phyloP scores from a whole-genome alignment of 768 basidiomycete genomes.

The Peribolospora kevripleyi region DNA sequence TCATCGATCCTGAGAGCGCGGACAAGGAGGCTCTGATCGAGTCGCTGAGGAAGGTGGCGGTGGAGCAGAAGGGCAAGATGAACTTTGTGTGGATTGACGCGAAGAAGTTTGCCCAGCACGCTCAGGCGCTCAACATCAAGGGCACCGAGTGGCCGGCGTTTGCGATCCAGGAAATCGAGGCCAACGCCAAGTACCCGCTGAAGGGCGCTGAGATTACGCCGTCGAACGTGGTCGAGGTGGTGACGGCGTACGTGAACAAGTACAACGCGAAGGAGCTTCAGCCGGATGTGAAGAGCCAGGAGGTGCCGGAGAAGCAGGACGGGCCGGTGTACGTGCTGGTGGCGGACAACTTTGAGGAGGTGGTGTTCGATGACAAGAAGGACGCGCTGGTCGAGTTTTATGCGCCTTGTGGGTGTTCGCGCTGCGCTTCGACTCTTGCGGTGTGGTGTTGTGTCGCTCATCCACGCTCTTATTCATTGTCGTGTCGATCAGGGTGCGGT shows the following conservation, averaged over 20 bases:
- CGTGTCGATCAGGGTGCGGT: constrained; percentile 35
- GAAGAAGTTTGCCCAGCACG: constrained; percentile 75
- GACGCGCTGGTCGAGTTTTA: constrained; percentile 95
- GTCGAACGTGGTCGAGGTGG: constrained; percentile 33
- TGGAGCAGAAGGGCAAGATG: constrained; percentile 55
- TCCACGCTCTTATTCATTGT: neutral
- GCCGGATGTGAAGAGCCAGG: constrained; percentile 71
- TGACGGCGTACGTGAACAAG: constrained; percentile 33
- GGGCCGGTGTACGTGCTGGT: constrained; percentile 64
- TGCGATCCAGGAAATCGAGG: constrained; percentile 62
- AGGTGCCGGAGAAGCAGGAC: constrained; percentile 58
- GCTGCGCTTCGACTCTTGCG: constrained; percentile 7
- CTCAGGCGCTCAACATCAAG: constrained; percentile 65
- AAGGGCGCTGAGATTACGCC: constrained; percentile 27
- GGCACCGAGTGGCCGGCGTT: constrained; percentile 81
- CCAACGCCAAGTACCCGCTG: constrained; percentile 72
- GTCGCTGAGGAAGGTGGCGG: constrained; percentile 47
- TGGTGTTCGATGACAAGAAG: constrained; percentile 50
- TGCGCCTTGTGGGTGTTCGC: constrained; percentile 56
- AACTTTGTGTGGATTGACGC: constrained; percentile 99
- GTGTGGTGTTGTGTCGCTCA: neutral
- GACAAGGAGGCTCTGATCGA: constrained; percentile 43
- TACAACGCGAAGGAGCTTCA: constrained; percentile 48
- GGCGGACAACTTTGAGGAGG: constrained; percentile 64
- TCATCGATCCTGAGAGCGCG: constrained; percentile 49